phyloP scores from a whole-genome alignment of 371 early-diverging fungal genomes.

The Vairimorpha necatrix region DNA sequence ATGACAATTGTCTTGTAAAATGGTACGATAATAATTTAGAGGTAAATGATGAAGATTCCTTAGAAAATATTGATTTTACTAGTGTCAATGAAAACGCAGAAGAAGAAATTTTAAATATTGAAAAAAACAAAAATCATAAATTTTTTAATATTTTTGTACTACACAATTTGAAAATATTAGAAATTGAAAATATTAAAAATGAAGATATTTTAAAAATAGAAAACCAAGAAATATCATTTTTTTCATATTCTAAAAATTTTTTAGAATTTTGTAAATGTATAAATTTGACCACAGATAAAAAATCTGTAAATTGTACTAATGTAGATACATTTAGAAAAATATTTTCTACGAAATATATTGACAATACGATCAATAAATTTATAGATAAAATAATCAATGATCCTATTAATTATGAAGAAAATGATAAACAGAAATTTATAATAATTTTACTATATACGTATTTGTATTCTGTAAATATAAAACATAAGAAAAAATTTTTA shows the following conservation, averaged over 20 bases:
- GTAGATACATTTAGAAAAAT: slow-evolving; percentile 2
- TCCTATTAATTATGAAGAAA: neutral
- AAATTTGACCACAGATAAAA: neutral
- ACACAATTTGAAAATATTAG: neutral
- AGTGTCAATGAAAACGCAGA: neutral
- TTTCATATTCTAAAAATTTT: slow-evolving; percentile 4
- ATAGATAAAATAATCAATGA: slow-evolving; percentile 8
- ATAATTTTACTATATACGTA: slow-evolving; percentile 9
- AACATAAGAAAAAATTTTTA: neutral
- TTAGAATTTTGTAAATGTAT: slow-evolving; percentile 4
- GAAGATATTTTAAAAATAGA: neutral
- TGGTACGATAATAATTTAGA: neutral
- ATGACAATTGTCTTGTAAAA: neutral
- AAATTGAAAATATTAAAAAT: neutral
- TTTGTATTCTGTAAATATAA: neutral
- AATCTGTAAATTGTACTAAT: neutral
- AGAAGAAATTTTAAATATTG: neutral
- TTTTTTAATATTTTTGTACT: neutral
- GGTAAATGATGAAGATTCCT: neutral
- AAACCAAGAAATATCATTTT: neutral
- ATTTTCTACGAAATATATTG: slow-evolving; percentile 8
- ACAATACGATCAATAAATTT: slow-evolving; percentile 3
- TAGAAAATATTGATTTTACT: neutral
- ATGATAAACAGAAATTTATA: slow-evolving; percentile 13
- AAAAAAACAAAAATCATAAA: neutral